A percentile compares a stretch with the other conserved stretches of the same genome.
Evolutionary conservation across 371 early-diverging fungal species (phyloP).

Genomic region (Mortierella sp.): DNA sequence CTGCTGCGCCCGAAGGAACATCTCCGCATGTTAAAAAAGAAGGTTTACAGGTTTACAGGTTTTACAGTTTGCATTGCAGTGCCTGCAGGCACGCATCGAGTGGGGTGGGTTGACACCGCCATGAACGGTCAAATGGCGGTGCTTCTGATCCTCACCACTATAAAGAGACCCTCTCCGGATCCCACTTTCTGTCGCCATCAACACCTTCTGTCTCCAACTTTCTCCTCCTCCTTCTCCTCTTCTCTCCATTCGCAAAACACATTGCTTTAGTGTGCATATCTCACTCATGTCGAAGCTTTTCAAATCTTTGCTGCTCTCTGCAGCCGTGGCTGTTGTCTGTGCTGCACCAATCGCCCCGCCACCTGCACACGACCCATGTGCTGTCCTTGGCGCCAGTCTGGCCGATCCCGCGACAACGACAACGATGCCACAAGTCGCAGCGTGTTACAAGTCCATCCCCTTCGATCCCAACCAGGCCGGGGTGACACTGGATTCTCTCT

Average conservation of each 20-base stretch:
- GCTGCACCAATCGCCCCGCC: constrained; percentile 13
- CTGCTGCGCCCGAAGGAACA: too few species aligned
- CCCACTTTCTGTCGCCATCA: too few species aligned
- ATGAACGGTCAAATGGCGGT: too few species aligned
- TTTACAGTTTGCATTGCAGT: too few species aligned
- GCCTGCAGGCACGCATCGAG: too few species aligned
- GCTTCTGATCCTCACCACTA: too few species aligned
- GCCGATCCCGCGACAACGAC: not conserved
- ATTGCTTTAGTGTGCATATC: too few species aligned
- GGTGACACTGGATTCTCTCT: constrained; percentile 11
- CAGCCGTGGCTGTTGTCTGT: constrained; percentile 5
- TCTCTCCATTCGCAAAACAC: too few species aligned
- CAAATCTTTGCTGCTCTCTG: constrained; percentile 7
- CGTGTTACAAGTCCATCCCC: constrained; percentile 27
- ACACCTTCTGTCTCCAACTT: not conserved
- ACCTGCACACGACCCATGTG: constrained; percentile 12
- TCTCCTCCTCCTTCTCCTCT: not conserved
- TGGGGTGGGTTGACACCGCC: too few species aligned
- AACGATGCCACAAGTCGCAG: not conserved
- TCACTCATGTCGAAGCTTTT: not conserved
- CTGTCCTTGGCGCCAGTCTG: constrained; percentile 3
- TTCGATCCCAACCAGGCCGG: constrained; percentile 11
- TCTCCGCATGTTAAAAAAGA: too few species aligned
- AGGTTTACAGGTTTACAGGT: too few species aligned
- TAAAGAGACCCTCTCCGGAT: too few species aligned